These are phyloP conservation scores for Plasmodium ovale DNA, from an alignment of 169 alveolate species.

Conservation along the genomic window DNA sequence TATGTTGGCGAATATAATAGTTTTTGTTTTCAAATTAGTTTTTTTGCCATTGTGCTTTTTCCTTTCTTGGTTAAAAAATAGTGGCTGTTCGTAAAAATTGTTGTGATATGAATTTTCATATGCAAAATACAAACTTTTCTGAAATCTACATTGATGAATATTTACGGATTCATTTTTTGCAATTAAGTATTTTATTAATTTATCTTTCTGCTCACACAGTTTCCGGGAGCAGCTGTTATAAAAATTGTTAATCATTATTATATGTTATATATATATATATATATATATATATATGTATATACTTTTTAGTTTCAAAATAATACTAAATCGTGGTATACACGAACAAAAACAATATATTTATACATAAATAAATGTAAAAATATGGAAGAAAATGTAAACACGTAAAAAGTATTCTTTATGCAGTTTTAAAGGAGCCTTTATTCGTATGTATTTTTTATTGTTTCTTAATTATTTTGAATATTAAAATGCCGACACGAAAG, in stretches of 20 bases:
- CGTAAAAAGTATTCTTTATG: not conserved
- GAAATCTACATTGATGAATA: slow-evolving; percentile 14
- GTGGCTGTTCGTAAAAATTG: slow-evolving; percentile 34
- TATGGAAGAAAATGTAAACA: not conserved
- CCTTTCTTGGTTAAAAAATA: slow-evolving; percentile 14
- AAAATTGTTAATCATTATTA: slow-evolving; percentile 64
- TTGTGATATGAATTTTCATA: slow-evolving; percentile 37
- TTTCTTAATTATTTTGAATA: not conserved
- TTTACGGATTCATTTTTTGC: slow-evolving; percentile 48
- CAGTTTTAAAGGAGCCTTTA: not conserved
- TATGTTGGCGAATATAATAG: slow-evolving; percentile 44
- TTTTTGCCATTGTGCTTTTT: slow-evolving; percentile 32
- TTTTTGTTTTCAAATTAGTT: slow-evolving; percentile 5
- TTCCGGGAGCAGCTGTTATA: slow-evolving; percentile 55
- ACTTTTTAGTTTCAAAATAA: not conserved
- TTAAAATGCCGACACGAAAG: not conserved
- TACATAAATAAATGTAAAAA: not conserved
- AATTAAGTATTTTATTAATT: slow-evolving; percentile 36
- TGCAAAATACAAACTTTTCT: slow-evolving; percentile 25
- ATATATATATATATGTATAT: slow-evolving; percentile 1
- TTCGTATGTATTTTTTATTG: not conserved
- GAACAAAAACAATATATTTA: not conserved
- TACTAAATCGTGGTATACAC: not conserved
- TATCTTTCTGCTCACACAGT: slow-evolving; percentile 32
- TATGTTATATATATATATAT: no score